Evolutionary conservation across 768 basidiomycete species (phyloP).

Genomic region (Mrakia frigida): DNA sequence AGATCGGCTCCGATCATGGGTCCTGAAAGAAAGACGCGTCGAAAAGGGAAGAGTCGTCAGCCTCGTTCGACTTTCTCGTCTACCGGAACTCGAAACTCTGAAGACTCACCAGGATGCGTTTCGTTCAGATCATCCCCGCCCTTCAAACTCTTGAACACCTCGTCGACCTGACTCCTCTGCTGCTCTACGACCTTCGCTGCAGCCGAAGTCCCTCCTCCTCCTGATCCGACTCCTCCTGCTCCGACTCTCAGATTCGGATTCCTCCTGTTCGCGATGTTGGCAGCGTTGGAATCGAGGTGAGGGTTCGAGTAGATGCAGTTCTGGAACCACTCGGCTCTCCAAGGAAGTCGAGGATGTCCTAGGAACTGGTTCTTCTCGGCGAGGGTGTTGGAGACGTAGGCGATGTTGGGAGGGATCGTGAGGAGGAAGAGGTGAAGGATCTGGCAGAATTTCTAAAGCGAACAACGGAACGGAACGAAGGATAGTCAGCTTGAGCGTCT

Average conservation of each 20-base stretch:
- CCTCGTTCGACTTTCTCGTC: neutral
- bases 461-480: conserved; percentile 25
- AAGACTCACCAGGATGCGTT: conserved; percentile 72
- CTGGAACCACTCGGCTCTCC: conserved; percentile 54
- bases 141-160: conserved; percentile 81
- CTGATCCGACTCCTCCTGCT: conserved; percentile 1
- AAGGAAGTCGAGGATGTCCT: conserved; percentile 69
- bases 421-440: conserved; percentile 81
- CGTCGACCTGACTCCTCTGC: conserved; percentile 87
- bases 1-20: conserved; percentile 67
- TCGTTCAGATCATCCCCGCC: conserved; percentile 80
- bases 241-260: conserved; percentile 21
- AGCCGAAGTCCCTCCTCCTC: neutral
- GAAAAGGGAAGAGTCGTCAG: neutral
- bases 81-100: conserved; percentile 21
- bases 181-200: conserved; percentile 74
- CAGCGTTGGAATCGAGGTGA: conserved; percentile 50
- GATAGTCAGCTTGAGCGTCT: conserved; percentile 34
- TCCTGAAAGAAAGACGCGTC: conserved; percentile 35
- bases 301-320: conserved; percentile 77
- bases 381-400: conserved; percentile 71
- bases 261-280: conserved; percentile 32
- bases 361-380: conserved; percentile 64
- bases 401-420: conserved; percentile 89
- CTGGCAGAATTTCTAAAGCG: conserved; percentile 78